Evolutionary conservation across 805 yeast genomes (phyloP).

Genomic region (Saccharomyces jurei): DNA sequence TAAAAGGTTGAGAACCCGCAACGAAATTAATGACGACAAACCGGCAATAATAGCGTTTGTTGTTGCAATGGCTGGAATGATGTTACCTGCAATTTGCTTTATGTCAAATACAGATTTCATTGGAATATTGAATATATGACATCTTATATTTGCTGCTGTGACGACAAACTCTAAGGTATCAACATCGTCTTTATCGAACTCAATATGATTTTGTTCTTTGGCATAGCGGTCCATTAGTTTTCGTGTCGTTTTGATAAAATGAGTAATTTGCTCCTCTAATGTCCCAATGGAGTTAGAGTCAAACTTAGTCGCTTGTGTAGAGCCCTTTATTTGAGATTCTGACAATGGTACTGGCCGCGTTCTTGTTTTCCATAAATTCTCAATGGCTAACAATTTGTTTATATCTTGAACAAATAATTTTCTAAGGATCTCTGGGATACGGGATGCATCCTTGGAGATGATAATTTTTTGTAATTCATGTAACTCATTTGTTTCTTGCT

Average conservation of each 20-base stretch:
- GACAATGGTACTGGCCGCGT: conserved; percentile 59
- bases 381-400: conserved; percentile 59
- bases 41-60: conserved; percentile 96
- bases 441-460: conserved; percentile 22
- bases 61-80: conserved; percentile 97
- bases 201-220: conserved; percentile 34
- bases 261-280: conserved; percentile 51
- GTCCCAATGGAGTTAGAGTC: conserved; percentile 46
- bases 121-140: conserved; percentile 61
- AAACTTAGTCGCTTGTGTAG: conserved; percentile 17
- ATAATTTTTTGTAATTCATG: conserved; percentile 40
- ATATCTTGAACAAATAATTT: conserved; percentile 72
- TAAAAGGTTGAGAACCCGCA: conserved; percentile 40
- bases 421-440: conserved; percentile 39
- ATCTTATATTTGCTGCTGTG: conserved; percentile 75
- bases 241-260: conserved; percentile 43
- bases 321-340: conserved; percentile 10
- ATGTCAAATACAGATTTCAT: conserved; percentile 72
- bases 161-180: conserved; percentile 85
- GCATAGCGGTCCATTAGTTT: conserved; percentile 43
- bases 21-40: conserved; percentile 65
- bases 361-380: conserved; percentile 71
- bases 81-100: conserved; percentile 94
- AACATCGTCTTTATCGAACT: conserved; percentile 91
- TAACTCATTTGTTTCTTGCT: conserved; percentile 61